These are phyloP conservation scores for Oemleria cerasiformis DNA, from an alignment of 306 rosid species.

Conservation along the genomic window DNA sequence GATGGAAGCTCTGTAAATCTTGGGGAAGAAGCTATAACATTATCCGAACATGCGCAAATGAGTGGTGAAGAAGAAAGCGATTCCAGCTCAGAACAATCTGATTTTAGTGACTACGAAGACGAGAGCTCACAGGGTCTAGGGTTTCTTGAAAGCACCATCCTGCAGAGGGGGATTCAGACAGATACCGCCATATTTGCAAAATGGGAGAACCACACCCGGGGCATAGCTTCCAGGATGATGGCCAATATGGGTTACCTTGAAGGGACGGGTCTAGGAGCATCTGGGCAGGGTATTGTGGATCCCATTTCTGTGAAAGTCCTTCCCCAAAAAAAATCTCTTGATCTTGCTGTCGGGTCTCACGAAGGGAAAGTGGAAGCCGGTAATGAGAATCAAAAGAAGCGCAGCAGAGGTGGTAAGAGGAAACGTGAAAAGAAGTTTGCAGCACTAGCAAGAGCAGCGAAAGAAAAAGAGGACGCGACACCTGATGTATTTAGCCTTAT, in stretches of 20 bases:
- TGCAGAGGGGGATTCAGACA: constrained; percentile 71
- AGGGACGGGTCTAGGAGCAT: constrained; percentile 84
- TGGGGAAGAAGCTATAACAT: constrained; percentile 53
- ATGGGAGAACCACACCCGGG: constrained; percentile 98
- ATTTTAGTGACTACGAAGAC: constrained; percentile 65
- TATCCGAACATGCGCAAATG: constrained; percentile 64
- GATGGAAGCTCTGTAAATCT: constrained; percentile 71
- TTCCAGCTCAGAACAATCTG: constrained; percentile 55
- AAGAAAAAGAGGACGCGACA: constrained; percentile 50
- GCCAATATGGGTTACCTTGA: constrained; percentile 88
- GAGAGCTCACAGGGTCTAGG: constrained; percentile 68
- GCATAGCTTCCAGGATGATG: constrained; percentile 97
- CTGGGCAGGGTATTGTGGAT: constrained; percentile 85
- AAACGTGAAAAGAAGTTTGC: constrained; percentile 88
- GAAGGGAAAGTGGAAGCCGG: constrained; percentile 44
- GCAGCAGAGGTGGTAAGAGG: constrained; percentile 86
- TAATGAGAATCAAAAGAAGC: constrained; percentile 52
- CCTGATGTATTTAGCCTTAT: constrained; percentile 79
- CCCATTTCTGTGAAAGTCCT: constrained; percentile 77
- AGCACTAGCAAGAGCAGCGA: constrained; percentile 51
- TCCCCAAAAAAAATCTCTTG: constrained; percentile 89
- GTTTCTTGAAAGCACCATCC: constrained; percentile 64
- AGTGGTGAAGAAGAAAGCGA: constrained; percentile 50
- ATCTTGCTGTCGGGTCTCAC: constrained; percentile 60
- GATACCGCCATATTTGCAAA: constrained; percentile 84